Conservation (phyloP, 495 filamentous ascomycete genomes). For the Darksidea phi region DNA sequence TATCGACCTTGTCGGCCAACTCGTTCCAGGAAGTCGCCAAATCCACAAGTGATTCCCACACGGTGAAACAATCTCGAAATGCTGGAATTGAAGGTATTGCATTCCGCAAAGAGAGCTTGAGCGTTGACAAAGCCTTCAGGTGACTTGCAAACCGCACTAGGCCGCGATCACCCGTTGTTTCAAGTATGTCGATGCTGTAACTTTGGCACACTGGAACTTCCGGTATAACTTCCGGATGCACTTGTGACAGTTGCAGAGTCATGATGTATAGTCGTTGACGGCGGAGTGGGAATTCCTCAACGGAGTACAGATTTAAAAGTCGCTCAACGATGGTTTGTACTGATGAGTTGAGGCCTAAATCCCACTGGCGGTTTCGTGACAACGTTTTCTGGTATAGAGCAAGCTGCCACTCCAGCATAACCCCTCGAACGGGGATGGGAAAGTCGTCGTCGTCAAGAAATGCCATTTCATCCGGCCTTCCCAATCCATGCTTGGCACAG, state of each 20-base stretch:
- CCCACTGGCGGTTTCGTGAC: conserved; percentile 29
- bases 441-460: conserved; percentile 50
- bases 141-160: conserved; percentile 56
- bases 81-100: conserved; percentile 49
- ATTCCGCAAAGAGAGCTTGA: conserved; percentile 56
- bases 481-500: conserved; percentile 35
- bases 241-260: conserved; percentile 28
- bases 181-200: not conserved
- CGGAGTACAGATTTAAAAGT: conserved; percentile 36
- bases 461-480: conserved; percentile 4
- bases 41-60: conserved; percentile 56
- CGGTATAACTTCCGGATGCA: conserved; percentile 15
- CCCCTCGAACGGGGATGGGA: conserved; percentile 43
- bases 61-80: conserved; percentile 50
- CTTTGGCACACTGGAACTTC: not conserved
- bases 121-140: conserved; percentile 55
- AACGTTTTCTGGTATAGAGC: conserved; percentile 37
- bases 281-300: conserved; percentile 36
- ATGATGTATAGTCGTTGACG: conserved; percentile 32
- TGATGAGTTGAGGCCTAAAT: conserved; percentile 17
- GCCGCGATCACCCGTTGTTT: conserved; percentile 54
- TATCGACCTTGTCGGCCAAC: conserved; percentile 59
- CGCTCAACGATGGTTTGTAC: conserved; percentile 37
- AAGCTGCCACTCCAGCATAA: conserved; percentile 60
- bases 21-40: conserved; percentile 50